Evolutionary conservation across 192 early-diverging fungal species (phyloP).

Genomic region (Paraglomus brasilianum): DNA sequence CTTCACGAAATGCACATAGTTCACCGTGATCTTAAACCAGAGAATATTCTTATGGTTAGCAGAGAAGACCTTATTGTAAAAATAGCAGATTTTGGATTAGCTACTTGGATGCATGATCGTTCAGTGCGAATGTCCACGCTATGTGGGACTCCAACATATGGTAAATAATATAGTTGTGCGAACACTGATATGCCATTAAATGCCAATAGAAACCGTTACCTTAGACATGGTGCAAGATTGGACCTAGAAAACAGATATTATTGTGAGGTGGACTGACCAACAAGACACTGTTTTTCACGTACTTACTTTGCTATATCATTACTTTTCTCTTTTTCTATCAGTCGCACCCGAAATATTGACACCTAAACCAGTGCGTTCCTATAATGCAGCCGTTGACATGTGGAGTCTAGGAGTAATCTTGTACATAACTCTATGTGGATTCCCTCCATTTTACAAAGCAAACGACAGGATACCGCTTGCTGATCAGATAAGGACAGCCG

Average conservation of each 20-base stretch:
- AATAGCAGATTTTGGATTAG: conserved; percentile 95
- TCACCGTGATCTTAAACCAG: conserved; percentile 94
- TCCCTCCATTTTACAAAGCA: conserved; percentile 67
- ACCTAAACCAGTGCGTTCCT: conserved; percentile 52
- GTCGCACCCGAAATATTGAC: conserved; percentile 89
- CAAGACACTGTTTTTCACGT: background rate
- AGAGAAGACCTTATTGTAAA: conserved; percentile 65
- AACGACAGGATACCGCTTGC: background rate
- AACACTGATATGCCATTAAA: too few relatives aligned
- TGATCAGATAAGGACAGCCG: background rate
- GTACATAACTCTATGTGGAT: conserved; percentile 90
- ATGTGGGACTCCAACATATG: conserved; percentile 88
- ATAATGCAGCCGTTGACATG: conserved; percentile 80
- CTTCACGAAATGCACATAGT: conserved; percentile 82
- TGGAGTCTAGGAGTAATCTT: conserved; percentile 95
- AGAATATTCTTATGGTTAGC: conserved; percentile 63
- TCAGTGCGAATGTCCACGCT: conserved; percentile 65
- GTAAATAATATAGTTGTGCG: conserved; percentile 30
- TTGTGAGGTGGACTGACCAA: background rate
- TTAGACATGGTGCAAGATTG: too few relatives aligned
- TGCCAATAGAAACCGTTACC: too few relatives aligned
- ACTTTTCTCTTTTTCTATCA: conserved; percentile 21
- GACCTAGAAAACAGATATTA: too few relatives aligned
- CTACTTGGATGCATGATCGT: conserved; percentile 58
- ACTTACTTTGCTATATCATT: background rate